Base-by-base conservation (phyloP, 352 stramenopile genomes). In the Chrysophaeum taylorii region DNA sequence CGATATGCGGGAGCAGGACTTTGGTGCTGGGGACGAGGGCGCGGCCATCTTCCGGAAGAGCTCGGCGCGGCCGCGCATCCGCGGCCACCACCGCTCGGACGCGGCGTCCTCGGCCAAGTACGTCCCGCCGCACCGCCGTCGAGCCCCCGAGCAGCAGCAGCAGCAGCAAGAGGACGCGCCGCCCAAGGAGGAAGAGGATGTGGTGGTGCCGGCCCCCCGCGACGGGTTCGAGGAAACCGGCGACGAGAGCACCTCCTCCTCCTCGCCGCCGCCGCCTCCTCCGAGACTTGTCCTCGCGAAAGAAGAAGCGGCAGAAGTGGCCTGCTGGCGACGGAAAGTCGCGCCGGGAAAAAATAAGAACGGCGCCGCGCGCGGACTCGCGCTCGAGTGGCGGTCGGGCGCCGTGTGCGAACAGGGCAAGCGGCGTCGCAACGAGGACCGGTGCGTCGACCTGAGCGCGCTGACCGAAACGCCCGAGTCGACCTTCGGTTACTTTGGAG, bases 391-490 rank as follows among this genome's bases (percentile, higher is more conserved):
- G 5, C 48, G 48, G 48, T 23, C 5, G 5, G 48, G 18, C 48
- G 48, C 25, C 48, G 48, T 31, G 5, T 60, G 48, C 48, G 48
- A 60, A 25, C 5, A 31, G 18, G 48, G 48, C 48, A n/a, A 15
- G 5, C 48, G 48, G 18, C 54, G 69, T 12, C 23, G 23, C 27
- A 64, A 38, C 25, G 68, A 70, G 69, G 69, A 73, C 54, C 54
- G 53, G 18, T 73, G 33, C 57, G 68, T 54, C 68, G 68, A 68
- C n/a, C 50, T 9, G 2, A 14, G 52, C 15, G 31, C 50, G 29
- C 36, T 12, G 38, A 39, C 53, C 0, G 38, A 38, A n/a, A 53
- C 36, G 25, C 23, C 38, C 36, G 25, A 60, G 18, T 27, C 16
- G 12, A 45, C 53, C 9, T n/a, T n/a, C n/a, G 60, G 45, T 16